Percentiles rank a stretch among this genome's conserved stretches.
phyloP scores from a whole-genome alignment of 148 eudicot species.

The Drosera capensis region DNA sequence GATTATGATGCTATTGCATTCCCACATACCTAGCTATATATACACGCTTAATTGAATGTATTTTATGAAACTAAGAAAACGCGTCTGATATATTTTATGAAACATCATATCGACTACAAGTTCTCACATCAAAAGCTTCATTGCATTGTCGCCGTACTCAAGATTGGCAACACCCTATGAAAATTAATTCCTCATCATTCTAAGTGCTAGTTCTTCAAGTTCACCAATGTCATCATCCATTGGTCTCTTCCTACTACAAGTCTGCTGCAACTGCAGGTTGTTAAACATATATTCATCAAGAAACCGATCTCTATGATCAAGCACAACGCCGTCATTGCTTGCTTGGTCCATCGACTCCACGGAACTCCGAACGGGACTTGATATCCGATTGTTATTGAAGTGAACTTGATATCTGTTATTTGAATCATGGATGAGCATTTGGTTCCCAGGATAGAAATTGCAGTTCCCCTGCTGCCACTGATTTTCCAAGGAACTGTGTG shows the following conservation, averaged over 20 bases:
- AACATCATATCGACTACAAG: no score
- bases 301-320: background rate
- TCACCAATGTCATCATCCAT: slow-evolving; percentile 38
- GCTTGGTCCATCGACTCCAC: slow-evolving; percentile 28
- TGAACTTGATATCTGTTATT: no score
- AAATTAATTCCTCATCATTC: slow-evolving; percentile 33
- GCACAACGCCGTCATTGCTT: slow-evolving; percentile 5
- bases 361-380: slow-evolving; percentile 48
- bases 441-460: background rate
- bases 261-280: no score
- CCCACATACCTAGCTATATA: no score
- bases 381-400: slow-evolving; percentile 7
- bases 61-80: no score
- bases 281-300: slow-evolving; percentile 1
- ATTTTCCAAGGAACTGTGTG: background rate
- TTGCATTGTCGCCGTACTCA: no score
- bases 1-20: no score
- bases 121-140: no score
- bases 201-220: slow-evolving; percentile 53
- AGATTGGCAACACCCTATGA: no score
- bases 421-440: no score
- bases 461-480: slow-evolving; percentile 1
- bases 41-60: no score
- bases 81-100: no score
- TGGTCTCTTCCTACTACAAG: slow-evolving; percentile 30